Evolutionary conservation across 208 protist species (phyloP).

Genomic region (Trypanosoma scelopori): DNA sequence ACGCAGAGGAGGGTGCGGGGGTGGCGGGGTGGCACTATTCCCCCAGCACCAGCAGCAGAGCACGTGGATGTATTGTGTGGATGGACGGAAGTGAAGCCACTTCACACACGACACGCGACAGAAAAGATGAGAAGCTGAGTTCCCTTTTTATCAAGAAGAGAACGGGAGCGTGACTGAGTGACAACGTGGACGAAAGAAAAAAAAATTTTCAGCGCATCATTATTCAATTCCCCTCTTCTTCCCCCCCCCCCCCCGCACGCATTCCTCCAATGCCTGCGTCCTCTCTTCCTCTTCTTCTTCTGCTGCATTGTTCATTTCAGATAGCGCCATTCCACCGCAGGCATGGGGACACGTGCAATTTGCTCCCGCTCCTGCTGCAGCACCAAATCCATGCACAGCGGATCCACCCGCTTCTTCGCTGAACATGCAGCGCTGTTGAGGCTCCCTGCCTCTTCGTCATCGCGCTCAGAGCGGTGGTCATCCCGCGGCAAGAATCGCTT

Average conservation of each 20-base stretch:
- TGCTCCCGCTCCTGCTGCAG: slow-evolving; percentile 20
- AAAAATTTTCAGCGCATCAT: neutral
- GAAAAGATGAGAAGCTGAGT: too few species aligned
- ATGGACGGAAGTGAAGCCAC: too few species aligned
- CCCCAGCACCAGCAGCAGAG: too few species aligned
- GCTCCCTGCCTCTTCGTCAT: neutral
- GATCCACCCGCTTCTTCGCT: slow-evolving; percentile 7
- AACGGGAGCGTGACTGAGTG: too few species aligned
- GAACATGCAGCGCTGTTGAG: neutral
- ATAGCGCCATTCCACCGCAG: slow-evolving; percentile 57
- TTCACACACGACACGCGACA: too few species aligned
- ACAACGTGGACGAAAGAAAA: too few species aligned
- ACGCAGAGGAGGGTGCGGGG: too few species aligned
- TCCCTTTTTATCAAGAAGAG: too few species aligned
- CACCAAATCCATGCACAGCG: slow-evolving; percentile 17
- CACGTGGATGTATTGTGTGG: too few species aligned
- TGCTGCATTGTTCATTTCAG: slow-evolving; percentile 14
- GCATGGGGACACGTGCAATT: slow-evolving; percentile 65
- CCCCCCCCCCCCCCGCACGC: neutral
- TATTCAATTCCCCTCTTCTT: slow-evolving; percentile 4
- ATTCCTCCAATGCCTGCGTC: too few species aligned
- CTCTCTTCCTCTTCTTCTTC: neutral
- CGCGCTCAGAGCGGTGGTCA: neutral
- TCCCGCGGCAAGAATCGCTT: slow-evolving; percentile 32
- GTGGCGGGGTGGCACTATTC: too few species aligned